Base-by-base conservation (phyloP, 148 eudicot genomes). In the Rhododendron henanense region DNA sequence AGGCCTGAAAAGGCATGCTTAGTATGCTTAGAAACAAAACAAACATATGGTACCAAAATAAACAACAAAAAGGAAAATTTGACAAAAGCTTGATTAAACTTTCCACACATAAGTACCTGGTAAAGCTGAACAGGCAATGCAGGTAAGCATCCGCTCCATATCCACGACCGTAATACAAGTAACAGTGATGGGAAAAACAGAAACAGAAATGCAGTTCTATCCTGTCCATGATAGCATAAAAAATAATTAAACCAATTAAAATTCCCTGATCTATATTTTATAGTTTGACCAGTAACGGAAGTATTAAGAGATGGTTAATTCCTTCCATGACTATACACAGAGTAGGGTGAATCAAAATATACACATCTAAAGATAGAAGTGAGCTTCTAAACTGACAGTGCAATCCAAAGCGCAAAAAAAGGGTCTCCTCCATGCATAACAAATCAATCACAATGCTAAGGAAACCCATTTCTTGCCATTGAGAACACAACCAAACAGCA, bases 51-150 rank as follows among this genome's bases (percentile, higher is more conserved):
- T 79, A 55, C 7, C 63, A 39, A n/a, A 61, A 31, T 55, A 71
- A n/a, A 78, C 2, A 84, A 48, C 33, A 55, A 65, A 9, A 37
- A 71, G 76, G 7, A 48, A 21, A 14, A 5, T 23, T 35, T 45
- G 55, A 25, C 9, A 82, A 41, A 61, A 6, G 82, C 39, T 74
- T 74, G 8, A 48, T 51, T 83, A 41, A 77, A 78, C 16, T 61
- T 51, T 83, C 28, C 74, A 77, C 39, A 6, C 11, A 39, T 39
- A 65, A 81, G 84, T 88, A 96, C 99, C 98, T 95, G 94, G 88
- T 96, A 95, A 50, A 95, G 91, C 85, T 96, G 99, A 81, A 96
- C 99, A 13, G 99, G 99, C 88, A 94, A 91, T 79, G 99, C 97
- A 79, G 98, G 99, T 88, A 96, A 88, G 92, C 99, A 96, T 85